These are phyloP conservation scores for Fraxinus anomala DNA, from an alignment of 257 asterid species.

Conservation along the genomic window DNA sequence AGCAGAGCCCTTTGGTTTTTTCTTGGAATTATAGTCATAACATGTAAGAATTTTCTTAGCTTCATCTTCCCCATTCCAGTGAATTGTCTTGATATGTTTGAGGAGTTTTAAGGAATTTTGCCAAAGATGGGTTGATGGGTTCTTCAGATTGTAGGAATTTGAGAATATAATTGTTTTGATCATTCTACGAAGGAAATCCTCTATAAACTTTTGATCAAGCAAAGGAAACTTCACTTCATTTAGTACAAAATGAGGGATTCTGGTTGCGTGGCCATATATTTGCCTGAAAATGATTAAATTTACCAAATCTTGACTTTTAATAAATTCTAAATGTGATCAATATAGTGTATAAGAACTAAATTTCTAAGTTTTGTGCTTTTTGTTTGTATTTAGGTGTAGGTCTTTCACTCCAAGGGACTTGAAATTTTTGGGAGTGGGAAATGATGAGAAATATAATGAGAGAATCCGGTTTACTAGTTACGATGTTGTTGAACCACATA, in stretches of 20 bases:
- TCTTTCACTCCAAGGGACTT: slow-evolving; percentile 28
- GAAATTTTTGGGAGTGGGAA: slow-evolving; percentile 22
- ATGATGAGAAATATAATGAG: slow-evolving; percentile 20
- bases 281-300: background rate
- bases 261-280: background rate
- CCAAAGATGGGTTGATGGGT: background rate
- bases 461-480: slow-evolving; percentile 22
- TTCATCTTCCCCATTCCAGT: background rate
- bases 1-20: slow-evolving; percentile 21
- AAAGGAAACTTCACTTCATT: background rate
- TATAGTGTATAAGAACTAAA: background rate
- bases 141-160: background rate
- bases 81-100: background rate
- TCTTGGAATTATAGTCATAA: slow-evolving; percentile 33
- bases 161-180: background rate
- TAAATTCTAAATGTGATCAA: background rate
- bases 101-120: background rate
- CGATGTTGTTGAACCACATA: slow-evolving; percentile 47
- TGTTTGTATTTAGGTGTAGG: slow-evolving; percentile 21
- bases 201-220: background rate
- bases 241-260: background rate
- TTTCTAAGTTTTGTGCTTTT: background rate
- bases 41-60: slow-evolving; percentile 40
- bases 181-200: background rate
- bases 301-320: background rate